Base-by-base conservation (phyloP, 2,329 filamentous ascomycete species). In the Neoscytalidium dimidiatum region DNA sequence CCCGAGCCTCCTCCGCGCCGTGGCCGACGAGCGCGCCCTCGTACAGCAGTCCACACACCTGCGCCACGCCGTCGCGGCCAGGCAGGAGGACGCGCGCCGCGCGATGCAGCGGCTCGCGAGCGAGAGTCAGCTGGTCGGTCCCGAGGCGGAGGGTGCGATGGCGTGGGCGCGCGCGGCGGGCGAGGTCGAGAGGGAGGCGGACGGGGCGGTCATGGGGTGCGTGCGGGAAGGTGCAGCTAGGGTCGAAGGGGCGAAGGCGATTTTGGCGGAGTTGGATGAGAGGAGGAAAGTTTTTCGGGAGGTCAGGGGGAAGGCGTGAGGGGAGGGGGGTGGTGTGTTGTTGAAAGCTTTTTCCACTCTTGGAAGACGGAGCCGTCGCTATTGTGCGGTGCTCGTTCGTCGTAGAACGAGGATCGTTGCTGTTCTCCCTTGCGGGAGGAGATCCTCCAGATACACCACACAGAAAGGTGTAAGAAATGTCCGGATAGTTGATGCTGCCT, bases 111-210 rank as follows among this genome's bases (percentile, higher is more conserved):
- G 77, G 5, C 69, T 79, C 1, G 74, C 77, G 0, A 75, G 72
- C 19, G 77, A 79, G 67, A 78, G 76, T 64, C 76, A 78, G 62
- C 67, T 79, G 9, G 67, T 79, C 4, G 71, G 74, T 9, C 74
- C 73, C n/a, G 73, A 73, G 1, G 46, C 67, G 38, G 46, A 38
- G 13, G 60, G 48, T 21, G 62, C 51, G 26, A 6, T 38, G 3
- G 62, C 43, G 11, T 70, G 68, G 68, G 67, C 57, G 17, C 58
- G 56, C 9, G 67, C 68, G 11, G 68, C 66, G 13, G 31, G 13
- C 23, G 58, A 62, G 26, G 48, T 35, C 13, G 38, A 35, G 6
- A 38, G 8, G 19, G 56, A 46, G 14, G 28, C 62, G 29, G 62
- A 66, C 1, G 56, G 44, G 11, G 49, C 38, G 5, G 46, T 66